Conservation (phyloP, 768 basidiomycete genomes). For the Collybia sordida region DNA sequence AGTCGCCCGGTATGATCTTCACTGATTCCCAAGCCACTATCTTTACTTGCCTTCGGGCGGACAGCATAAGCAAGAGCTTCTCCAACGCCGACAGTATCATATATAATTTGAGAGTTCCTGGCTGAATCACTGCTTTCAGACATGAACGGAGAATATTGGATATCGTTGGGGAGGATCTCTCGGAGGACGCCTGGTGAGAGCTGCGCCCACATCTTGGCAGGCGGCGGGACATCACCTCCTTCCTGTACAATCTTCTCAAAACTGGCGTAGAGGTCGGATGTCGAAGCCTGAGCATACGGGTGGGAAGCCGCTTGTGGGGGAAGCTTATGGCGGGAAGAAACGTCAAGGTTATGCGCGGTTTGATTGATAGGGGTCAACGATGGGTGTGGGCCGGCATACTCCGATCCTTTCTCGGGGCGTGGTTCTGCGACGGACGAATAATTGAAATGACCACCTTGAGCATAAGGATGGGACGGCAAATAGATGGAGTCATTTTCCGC, state of each 20-base stretch:
- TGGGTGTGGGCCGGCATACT: slow-evolving; percentile 35
- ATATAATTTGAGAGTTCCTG: slow-evolving; percentile 31
- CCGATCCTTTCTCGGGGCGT: slow-evolving; percentile 14
- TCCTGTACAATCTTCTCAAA: slow-evolving; percentile 30
- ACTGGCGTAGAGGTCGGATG: slow-evolving; percentile 33
- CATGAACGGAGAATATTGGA: slow-evolving; percentile 48
- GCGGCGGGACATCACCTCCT: slow-evolving; percentile 39
- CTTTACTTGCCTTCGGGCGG: slow-evolving; percentile 20
- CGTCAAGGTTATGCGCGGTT: slow-evolving; percentile 18
- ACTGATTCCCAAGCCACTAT: slow-evolving; percentile 50
- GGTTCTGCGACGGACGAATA: slow-evolving; percentile 14
- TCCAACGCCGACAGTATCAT: slow-evolving; percentile 58
- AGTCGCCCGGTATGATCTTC: slow-evolving; percentile 31
- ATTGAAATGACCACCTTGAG: slow-evolving; percentile 37
- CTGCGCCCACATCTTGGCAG: slow-evolving; percentile 52
- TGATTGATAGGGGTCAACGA: neutral
- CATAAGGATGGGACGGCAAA: slow-evolving; percentile 49
- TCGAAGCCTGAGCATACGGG: slow-evolving; percentile 39
- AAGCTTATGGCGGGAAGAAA: slow-evolving; percentile 31
- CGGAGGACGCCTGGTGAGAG: slow-evolving; percentile 42
- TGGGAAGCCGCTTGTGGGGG: slow-evolving; percentile 40
- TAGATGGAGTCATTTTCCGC: slow-evolving; percentile 28
- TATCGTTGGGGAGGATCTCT: slow-evolving; percentile 43
- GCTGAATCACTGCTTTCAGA: slow-evolving; percentile 18
- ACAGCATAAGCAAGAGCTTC: slow-evolving; percentile 58